Percentiles rank a stretch among this genome's conserved stretches.
Evolutionary conservation across 306 rosid species (phyloP).

Genomic region (Echinosophora koreensis): DNA sequence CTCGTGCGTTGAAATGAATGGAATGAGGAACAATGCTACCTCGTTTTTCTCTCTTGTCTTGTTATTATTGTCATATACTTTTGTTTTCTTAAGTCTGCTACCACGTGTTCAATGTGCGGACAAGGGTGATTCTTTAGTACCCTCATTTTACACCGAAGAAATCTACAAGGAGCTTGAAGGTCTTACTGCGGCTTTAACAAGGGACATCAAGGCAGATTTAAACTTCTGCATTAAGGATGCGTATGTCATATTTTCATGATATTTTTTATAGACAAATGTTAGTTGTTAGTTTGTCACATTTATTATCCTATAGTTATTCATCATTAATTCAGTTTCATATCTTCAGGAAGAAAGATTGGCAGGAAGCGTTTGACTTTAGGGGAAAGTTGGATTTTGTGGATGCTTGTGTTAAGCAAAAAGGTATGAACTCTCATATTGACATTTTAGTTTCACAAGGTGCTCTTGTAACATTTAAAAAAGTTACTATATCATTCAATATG

Average conservation of each 20-base stretch:
- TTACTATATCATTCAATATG: too few relatives aligned
- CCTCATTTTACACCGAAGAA: conserved; percentile 52
- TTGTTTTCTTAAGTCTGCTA: conserved; percentile 46
- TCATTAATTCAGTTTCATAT: neutral
- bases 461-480: too few relatives aligned
- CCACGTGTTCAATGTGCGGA: conserved; percentile 52
- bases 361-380: conserved; percentile 68
- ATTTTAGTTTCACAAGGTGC: conserved; percentile 9
- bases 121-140: conserved; percentile 38
- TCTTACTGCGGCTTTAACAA: conserved; percentile 54
- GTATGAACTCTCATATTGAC: conserved; percentile 43
- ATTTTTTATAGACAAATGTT: too few relatives aligned
- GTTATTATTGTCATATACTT: conserved; percentile 33
- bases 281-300: neutral
- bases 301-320: neutral
- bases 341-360: conserved; percentile 75
- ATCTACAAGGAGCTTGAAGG: conserved; percentile 56
- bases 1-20: conserved; percentile 49
- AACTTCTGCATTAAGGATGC: conserved; percentile 74
- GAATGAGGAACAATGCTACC: conserved; percentile 46
- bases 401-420: conserved; percentile 67
- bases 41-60: conserved; percentile 39
- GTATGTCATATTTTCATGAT: conserved; percentile 55
- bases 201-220: conserved; percentile 54
- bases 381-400: conserved; percentile 67